phyloP scores from a whole-genome alignment of 208 protist species.

The Acanthamoeba royreba region DNA sequence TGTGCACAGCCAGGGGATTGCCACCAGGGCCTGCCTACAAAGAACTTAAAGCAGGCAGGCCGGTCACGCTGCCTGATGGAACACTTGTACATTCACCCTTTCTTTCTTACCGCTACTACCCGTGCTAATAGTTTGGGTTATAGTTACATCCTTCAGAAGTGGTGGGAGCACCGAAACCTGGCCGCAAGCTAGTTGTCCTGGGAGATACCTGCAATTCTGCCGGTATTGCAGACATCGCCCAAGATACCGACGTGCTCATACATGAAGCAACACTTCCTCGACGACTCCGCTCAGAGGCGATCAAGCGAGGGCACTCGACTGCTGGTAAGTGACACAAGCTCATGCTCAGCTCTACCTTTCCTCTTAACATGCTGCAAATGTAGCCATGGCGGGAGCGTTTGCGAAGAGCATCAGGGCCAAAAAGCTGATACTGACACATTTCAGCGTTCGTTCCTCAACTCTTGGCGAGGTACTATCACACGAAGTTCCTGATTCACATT shows the following conservation, averaged over 20 bases:
- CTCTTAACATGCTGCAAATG: background rate
- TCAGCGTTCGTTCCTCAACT: background rate
- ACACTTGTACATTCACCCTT: background rate
- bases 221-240: background rate
- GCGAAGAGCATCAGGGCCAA: background rate
- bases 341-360: background rate
- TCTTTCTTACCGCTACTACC: background rate
- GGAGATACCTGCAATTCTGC: constrained; percentile 4
- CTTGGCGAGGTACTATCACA: background rate
- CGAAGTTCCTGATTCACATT: background rate
- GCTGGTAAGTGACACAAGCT: background rate
- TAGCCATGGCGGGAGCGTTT: constrained; percentile 28
- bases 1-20: background rate
- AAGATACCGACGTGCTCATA: background rate
- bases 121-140: background rate
- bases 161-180: background rate
- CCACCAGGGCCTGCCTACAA: background rate
- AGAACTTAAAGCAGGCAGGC: background rate
- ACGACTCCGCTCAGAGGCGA: background rate
- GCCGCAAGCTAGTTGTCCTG: background rate
- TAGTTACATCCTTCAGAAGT: constrained; percentile 8
- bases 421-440: constrained; percentile 47
- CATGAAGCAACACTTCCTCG: constrained; percentile 6
- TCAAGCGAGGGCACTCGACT: background rate
- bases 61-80: background rate